Base-by-base conservation (phyloP, 2,329 filamentous ascomycete genomes). In the Penicillium nordicum region DNA sequence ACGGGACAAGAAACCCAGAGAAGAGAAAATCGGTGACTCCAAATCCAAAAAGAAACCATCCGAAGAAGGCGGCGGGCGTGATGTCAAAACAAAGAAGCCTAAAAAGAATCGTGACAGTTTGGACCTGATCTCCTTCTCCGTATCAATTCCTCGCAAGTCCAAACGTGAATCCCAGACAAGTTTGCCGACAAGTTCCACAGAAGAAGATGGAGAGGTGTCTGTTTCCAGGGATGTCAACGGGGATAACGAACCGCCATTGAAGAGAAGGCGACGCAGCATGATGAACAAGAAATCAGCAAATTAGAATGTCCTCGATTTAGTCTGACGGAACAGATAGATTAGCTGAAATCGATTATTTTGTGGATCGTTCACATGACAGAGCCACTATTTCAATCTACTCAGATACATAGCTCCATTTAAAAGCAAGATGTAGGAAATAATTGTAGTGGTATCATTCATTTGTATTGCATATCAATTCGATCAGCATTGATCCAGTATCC, bases 401-500 rank as follows among this genome's bases (percentile, higher is more conserved):
- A 4, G 12, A 34, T 34, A n/a, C 18, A 36, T 29, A 41, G n/a
- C 42, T 50, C 29, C 4, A 49, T 18, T 42, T 5, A 38, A 38
- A 48, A 40, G 18, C 37, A n/a, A 36, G 29, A 41, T 25, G 23
- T 10, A 52, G 46, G 23, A 25, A 30, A 43, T 34, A 37, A 14
- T 36, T 42, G 45, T 55, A 58, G 53, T 70, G 65, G 67, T 69
- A 71, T 69, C 68, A 64, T 70, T 55, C 42, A 50, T 63, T 48
- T 53, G 54, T 57, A 53, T 54, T 55, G 43, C 44, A 56, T 53
- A 21, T 52, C 43, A 46, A 37, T 11, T 43, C 18, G 32, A 53
- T 67, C 56, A 72, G 57, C 69, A 71, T 58, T 67, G 64, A 51
- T 64, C 67, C 30, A 79, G 62, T 60, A 77, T 73, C 71, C 69